Percentiles rank a stretch among this genome's conserved stretches.
Conservation (phyloP, 768 basidiomycete genomes). For the Xerocomellus chrysenteron region DNA sequence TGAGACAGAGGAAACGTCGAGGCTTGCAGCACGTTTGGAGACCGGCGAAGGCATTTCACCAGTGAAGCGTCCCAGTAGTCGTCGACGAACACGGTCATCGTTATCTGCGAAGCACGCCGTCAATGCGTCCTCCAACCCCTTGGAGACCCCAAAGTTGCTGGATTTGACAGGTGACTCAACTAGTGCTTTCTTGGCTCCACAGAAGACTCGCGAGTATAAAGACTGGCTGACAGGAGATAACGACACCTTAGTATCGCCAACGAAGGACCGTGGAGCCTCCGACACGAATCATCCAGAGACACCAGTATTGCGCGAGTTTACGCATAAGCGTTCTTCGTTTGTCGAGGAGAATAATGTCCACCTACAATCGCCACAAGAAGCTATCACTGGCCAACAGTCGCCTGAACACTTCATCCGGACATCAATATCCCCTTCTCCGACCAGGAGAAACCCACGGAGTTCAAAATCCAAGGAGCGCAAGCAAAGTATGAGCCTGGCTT, state of each 20-base stretch:
- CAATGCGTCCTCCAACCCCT: conserved; percentile 46
- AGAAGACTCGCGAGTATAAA: conserved; percentile 35
- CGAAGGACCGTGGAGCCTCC: conserved; percentile 16
- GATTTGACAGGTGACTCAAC: conserved; percentile 13
- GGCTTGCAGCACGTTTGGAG: conserved; percentile 9
- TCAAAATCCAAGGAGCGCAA: conserved; percentile 40
- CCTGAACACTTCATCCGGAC: conserved; percentile 1
- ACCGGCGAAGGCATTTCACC: conserved; percentile 15
- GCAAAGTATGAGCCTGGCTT: conserved; percentile 5
- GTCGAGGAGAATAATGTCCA: conserved; percentile 46
- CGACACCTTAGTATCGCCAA: conserved; percentile 31
- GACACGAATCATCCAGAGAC: conserved; percentile 29
- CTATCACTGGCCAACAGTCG: conserved; percentile 27
- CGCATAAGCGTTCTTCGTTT: conserved; percentile 69
- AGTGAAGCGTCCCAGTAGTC: conserved; percentile 18
- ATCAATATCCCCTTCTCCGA: conserved; percentile 21
- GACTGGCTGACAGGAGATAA: conserved; percentile 81
- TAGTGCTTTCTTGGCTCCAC: conserved; percentile 9
- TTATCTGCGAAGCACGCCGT: conserved; percentile 50
- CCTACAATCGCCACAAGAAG: conserved; percentile 34
- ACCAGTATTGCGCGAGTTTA: conserved; percentile 64
- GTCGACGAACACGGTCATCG: conserved; percentile 39
- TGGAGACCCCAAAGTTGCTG: conserved; percentile 17
- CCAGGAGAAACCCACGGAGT: conserved; percentile 17
- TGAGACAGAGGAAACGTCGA: conserved; percentile 26